These are phyloP conservation scores for Albugo laibachii DNA, from an alignment of 352 stramenopile species.

Conservation along the genomic window DNA sequence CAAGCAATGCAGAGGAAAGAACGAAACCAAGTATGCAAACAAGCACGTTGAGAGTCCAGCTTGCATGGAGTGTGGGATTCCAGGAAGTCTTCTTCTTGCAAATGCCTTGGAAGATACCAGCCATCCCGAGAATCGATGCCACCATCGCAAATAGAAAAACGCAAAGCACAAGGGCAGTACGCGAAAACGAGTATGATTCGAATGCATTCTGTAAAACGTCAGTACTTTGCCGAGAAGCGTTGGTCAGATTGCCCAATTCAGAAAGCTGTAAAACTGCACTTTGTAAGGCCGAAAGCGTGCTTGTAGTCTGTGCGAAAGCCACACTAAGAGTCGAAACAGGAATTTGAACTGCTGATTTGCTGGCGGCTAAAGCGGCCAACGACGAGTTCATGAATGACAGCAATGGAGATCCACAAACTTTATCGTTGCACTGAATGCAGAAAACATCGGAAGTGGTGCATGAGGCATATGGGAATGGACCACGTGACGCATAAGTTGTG, in stretches of 20 bases:
- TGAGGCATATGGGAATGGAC: conserved; percentile 24
- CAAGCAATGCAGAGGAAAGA: conserved; percentile 40
- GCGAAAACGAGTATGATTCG: conserved; percentile 55
- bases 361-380: conserved; percentile 10
- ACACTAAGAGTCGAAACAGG: conserved; percentile 17
- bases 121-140: conserved; percentile 33
- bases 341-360: conserved; percentile 26
- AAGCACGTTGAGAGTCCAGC: conserved; percentile 43
- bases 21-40: conserved; percentile 70
- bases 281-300: conserved; percentile 12
- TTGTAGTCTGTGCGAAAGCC: conserved; percentile 2
- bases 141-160: conserved; percentile 61
- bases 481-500: conserved; percentile 27
- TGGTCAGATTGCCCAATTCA: conserved; percentile 24
- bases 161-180: conserved; percentile 45
- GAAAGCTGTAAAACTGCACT: conserved; percentile 26
- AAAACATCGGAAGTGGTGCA: conserved; percentile 19
- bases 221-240: conserved; percentile 34
- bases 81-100: conserved; percentile 52
- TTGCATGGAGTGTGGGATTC: conserved; percentile 59
- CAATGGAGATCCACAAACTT: conserved; percentile 27
- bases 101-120: conserved; percentile 53
- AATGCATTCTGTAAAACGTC: conserved; percentile 39
- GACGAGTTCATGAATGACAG: conserved; percentile 16
- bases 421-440: conserved; percentile 29